Conservation (phyloP, 1,284 basidiomycete species). For the Cryptococcus sp. region DNA sequence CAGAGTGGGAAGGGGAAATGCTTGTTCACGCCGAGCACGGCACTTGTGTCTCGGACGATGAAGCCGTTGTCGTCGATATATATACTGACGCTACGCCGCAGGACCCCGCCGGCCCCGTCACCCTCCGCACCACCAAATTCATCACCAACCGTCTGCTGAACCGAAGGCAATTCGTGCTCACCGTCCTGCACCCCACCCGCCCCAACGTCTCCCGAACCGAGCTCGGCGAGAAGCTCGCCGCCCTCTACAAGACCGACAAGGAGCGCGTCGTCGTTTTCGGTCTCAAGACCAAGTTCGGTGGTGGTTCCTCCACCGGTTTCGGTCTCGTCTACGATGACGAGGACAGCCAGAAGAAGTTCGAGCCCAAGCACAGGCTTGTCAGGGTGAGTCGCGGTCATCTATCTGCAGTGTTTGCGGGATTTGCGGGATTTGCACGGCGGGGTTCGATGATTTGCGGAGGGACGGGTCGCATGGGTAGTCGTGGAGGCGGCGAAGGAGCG, state of each 20-base stretch:
- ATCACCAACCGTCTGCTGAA: constrained; percentile 98
- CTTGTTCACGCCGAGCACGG: too few relatives aligned
- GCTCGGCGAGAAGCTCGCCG: constrained; percentile 88
- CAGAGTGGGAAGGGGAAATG: too few relatives aligned
- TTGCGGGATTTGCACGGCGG: not conserved
- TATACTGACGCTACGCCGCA: constrained; percentile 11
- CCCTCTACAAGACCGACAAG: constrained; percentile 64
- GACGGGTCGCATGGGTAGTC: constrained; percentile 1
- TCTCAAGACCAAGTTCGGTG: constrained; percentile 94
- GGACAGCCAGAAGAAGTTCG: constrained; percentile 91
- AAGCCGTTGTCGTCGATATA: not conserved
- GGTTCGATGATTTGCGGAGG: not conserved
- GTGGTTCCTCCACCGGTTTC: constrained; percentile 96
- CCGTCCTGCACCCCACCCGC: constrained; percentile 93
- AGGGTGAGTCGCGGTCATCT: constrained; percentile 65
- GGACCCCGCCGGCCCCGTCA: constrained; percentile 87
- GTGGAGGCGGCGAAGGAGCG: not conserved
- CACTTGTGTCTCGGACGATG: not conserved
- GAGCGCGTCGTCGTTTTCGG: constrained; percentile 65
- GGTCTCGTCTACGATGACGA: constrained; percentile 98
- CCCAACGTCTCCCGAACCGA: constrained; percentile 93
- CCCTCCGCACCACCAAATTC: constrained; percentile 98
- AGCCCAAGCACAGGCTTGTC: constrained; percentile 93
- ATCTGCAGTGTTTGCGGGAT: not conserved
- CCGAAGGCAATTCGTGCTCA: constrained; percentile 83